Evolutionary conservation across 2,329 filamentous ascomycete genomes (phyloP).

Genomic region (Exophiala mesophila): DNA sequence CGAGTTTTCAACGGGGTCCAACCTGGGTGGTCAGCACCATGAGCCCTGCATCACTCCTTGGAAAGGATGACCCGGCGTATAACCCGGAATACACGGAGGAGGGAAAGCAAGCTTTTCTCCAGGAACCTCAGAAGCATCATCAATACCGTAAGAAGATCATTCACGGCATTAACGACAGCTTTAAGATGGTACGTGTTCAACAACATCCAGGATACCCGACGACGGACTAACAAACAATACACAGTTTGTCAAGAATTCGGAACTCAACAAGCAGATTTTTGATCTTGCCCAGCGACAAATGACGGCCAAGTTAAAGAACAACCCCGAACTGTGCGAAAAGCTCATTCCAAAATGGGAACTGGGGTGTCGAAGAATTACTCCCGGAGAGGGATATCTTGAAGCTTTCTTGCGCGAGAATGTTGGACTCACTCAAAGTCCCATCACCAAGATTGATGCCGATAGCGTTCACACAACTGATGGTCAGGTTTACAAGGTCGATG

Average conservation of each 20-base stretch:
- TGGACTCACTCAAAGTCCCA: slow-evolving; percentile 36
- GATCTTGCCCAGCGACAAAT: slow-evolving; percentile 9
- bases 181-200: slow-evolving; percentile 23
- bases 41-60: slow-evolving; percentile 11
- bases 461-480: slow-evolving; percentile 29
- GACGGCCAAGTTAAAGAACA: slow-evolving; percentile 14
- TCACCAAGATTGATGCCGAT: slow-evolving; percentile 31
- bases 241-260: slow-evolving; percentile 7
- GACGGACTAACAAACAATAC: slow-evolving; percentile 1
- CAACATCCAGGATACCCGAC: slow-evolving; percentile 29
- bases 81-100: slow-evolving; percentile 29
- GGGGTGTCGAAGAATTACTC: slow-evolving; percentile 18
- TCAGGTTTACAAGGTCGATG: slow-evolving; percentile 6
- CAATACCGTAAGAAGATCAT: slow-evolving; percentile 34
- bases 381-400: slow-evolving; percentile 28
- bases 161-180: slow-evolving; percentile 21
- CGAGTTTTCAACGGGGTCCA: slow-evolving; percentile 30
- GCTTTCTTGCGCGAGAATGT: slow-evolving; percentile 29
- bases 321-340: slow-evolving; percentile 18
- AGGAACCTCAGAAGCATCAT: slow-evolving; percentile 30
- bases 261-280: slow-evolving; percentile 7
- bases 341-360: slow-evolving; percentile 24
- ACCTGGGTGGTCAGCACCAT: slow-evolving; percentile 29
- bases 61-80: slow-evolving; percentile 26
- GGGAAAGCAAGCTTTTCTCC: slow-evolving; percentile 23